Conservation (phyloP, 2,329 filamentous ascomycete species). For the Pseudocercospora crystallina region DNA sequence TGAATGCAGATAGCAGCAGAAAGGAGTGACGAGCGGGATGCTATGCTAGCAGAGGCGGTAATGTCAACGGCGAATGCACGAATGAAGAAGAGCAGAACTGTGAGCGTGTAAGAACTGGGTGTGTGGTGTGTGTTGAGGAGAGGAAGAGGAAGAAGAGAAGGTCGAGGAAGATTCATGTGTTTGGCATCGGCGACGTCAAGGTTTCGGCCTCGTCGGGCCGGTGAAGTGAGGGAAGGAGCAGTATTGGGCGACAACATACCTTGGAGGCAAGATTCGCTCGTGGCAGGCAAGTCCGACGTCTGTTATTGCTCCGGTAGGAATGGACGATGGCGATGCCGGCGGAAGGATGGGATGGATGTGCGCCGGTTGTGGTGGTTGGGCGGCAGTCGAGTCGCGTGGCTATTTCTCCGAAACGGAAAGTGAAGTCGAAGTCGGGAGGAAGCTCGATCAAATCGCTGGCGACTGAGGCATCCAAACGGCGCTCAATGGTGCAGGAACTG, state of each 20-base stretch:
- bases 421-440: not conserved
- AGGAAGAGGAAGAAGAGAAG: constrained; percentile 23
- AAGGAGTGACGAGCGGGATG: constrained; percentile 37
- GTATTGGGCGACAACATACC: constrained; percentile 18
- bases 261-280: constrained; percentile 4
- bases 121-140: constrained; percentile 29
- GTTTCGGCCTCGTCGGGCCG: constrained; percentile 5
- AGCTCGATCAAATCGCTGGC: constrained; percentile 1
- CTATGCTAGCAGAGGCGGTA: constrained; percentile 35
- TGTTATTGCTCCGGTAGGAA: constrained; percentile 13
- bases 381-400: constrained; percentile 20
- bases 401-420: not conserved
- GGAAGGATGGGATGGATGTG: constrained; percentile 12
- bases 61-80: constrained; percentile 37
- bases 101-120: constrained; percentile 29
- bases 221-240: constrained; percentile 22
- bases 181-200: constrained; percentile 5
- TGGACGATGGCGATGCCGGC: constrained; percentile 12
- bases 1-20: constrained; percentile 27
- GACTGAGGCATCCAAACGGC: not conserved
- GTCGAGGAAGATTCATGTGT: constrained; percentile 1
- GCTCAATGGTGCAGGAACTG: too few relatives aligned
- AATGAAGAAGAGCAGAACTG: constrained; percentile 35
- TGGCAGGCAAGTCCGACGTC: constrained; percentile 10
- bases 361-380: not conserved